Conservation (phyloP, 2,329 filamentous ascomycete species). For the Phoma sp. region DNA sequence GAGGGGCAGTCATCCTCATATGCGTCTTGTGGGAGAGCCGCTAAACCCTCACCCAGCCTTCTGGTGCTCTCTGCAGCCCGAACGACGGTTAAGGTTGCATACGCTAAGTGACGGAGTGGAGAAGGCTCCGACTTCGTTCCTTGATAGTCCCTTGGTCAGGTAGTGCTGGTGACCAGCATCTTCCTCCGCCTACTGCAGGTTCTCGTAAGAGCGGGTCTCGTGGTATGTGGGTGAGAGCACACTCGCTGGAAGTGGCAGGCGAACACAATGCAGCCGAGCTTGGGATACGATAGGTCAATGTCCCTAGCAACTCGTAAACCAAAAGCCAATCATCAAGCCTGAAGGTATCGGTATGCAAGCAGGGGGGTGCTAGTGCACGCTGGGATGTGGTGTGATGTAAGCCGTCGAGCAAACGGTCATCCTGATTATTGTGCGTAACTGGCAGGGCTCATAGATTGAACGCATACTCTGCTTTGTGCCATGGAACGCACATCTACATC, state of each 20-base stretch:
- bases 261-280: conserved; percentile 21
- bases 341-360: conserved; percentile 22
- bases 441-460: conserved; percentile 8
- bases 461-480: conserved; percentile 5
- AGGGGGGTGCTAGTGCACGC: conserved; percentile 17
- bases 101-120: conserved; percentile 35
- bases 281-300: conserved; percentile 20
- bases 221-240: conserved; percentile 23
- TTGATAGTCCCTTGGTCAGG: conserved; percentile 20
- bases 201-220: conserved; percentile 28
- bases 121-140: conserved; percentile 21
- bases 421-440: neutral
- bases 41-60: conserved; percentile 31
- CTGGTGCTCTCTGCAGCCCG: conserved; percentile 21
- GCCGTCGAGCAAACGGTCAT: conserved; percentile 11
- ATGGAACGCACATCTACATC: neutral
- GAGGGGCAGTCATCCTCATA: conserved; percentile 36
- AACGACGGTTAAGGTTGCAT: conserved; percentile 40
- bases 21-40: conserved; percentile 24
- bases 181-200: conserved; percentile 16
- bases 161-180: conserved; percentile 16
- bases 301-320: conserved; percentile 24
- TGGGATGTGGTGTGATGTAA: conserved; percentile 27
- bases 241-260: conserved; percentile 19
- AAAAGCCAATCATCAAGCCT: conserved; percentile 19